phyloP scores from a whole-genome alignment of 306 rosid species.

The Cyclanthera cordifolia region DNA sequence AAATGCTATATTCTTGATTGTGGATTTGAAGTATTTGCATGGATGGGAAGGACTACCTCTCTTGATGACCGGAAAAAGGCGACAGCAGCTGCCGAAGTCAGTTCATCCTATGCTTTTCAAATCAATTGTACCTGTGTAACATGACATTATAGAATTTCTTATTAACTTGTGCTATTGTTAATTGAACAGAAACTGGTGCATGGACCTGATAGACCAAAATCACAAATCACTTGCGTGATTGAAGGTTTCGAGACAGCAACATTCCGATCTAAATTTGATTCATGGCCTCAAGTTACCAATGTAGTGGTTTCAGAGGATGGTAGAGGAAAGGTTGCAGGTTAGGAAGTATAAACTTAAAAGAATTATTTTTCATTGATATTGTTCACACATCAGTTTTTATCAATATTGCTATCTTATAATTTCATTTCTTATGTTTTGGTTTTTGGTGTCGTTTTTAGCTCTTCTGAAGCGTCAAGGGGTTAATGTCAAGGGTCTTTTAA shows the following conservation, averaged over 20 bases:
- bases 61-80: constrained; percentile 81
- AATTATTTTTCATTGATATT: constrained; percentile 5
- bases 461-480: constrained; percentile 95
- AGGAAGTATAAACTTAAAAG: constrained; percentile 26
- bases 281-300: constrained; percentile 67
- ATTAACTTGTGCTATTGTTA: constrained; percentile 10
- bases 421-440: not conserved
- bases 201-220: constrained; percentile 40
- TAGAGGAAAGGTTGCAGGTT: constrained; percentile 99
- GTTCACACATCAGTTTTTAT: not conserved
- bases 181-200: constrained; percentile 48
- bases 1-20: constrained; percentile 81
- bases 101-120: constrained; percentile 13
- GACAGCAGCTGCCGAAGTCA: constrained; percentile 78
- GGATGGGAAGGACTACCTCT: constrained; percentile 86
- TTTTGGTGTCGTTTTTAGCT: constrained; percentile 38
- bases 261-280: constrained; percentile 78
- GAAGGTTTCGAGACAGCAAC: constrained; percentile 93
- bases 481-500: constrained; percentile 90
- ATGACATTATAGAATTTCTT: constrained; percentile 4
- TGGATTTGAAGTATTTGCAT: constrained; percentile 72
- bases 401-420: not conserved
- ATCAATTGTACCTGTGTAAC: constrained; percentile 15
- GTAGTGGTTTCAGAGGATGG: constrained; percentile 75
- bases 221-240: constrained; percentile 68